phyloP scores from a whole-genome alignment of 1,139 yeast species.

The Geotrichum cucujoidarum region DNA sequence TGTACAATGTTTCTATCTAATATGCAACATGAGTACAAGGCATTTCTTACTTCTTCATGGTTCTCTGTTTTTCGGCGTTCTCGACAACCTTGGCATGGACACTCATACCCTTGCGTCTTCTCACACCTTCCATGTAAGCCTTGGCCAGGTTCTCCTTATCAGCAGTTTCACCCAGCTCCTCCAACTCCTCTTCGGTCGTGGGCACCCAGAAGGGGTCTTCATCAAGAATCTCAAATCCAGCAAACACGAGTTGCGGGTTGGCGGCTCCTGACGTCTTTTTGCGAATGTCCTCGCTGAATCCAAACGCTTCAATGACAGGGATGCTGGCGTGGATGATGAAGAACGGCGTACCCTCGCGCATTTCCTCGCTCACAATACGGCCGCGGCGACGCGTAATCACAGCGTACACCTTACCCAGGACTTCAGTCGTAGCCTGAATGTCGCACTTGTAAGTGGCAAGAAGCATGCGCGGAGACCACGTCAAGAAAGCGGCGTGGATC shows the following conservation, averaged over 20 bases:
- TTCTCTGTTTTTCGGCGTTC: constrained; percentile 91
- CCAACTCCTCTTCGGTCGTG: constrained; percentile 94
- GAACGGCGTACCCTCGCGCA: constrained; percentile 97
- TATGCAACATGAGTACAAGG: too few species aligned
- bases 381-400: constrained; percentile 91
- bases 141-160: constrained; percentile 90
- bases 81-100: constrained; percentile 86
- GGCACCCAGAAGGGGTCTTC: constrained; percentile 99
- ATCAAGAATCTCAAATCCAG: constrained; percentile 76
- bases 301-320: constrained; percentile 96
- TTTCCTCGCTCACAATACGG: constrained; percentile 77
- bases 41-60: constrained; percentile 35
- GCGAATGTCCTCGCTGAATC: constrained; percentile 90
- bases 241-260: constrained; percentile 86
- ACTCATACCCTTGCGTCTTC: constrained; percentile 84
- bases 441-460: constrained; percentile 93
- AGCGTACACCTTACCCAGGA: constrained; percentile 89
- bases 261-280: constrained; percentile 96
- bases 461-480: constrained; percentile 83
- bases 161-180: constrained; percentile 86
- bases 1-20: not conserved
- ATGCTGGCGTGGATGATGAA: constrained; percentile 79
- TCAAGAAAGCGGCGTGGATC: constrained; percentile 63
- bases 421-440: constrained; percentile 92
- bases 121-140: constrained; percentile 71